Evolutionary conservation across 2,329 filamentous ascomycete species (phyloP).

Genomic region (Beauveria sp.): DNA sequence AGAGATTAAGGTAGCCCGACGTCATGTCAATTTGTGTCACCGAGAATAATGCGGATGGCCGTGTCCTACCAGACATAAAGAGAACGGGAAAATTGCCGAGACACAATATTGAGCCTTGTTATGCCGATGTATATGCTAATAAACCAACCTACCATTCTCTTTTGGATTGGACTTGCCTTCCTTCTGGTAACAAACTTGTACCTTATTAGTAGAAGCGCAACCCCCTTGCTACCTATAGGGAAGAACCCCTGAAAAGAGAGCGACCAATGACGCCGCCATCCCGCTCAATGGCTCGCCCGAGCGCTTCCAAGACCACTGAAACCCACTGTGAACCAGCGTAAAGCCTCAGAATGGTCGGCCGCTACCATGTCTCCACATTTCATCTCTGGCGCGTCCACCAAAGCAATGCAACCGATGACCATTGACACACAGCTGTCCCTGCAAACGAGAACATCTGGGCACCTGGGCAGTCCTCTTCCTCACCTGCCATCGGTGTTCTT

Average conservation of each 20-base stretch:
- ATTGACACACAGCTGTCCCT: background rate
- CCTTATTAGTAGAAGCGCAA: too few relatives aligned
- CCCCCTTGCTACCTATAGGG: background rate
- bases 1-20: background rate
- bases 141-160: too few relatives aligned
- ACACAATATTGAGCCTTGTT: too few relatives aligned
- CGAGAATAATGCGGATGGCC: background rate
- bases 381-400: background rate
- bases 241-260: background rate
- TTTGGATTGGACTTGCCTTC: background rate
- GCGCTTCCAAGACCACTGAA: background rate
- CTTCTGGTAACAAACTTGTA: too few relatives aligned
- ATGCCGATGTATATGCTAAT: too few relatives aligned
- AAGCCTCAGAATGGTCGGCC: too few relatives aligned
- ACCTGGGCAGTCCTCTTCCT: background rate
- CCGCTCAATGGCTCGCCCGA: background rate
- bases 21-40: background rate
- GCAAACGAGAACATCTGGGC: background rate
- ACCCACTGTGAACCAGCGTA: background rate
- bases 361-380: slow-evolving; percentile 2
- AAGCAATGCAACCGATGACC: background rate
- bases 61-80: background rate
- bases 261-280: background rate
- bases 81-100: background rate
- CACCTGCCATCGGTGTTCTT: background rate